Percentiles rank a stretch among this genome's conserved stretches.
Conservation (phyloP, 163 green algal species). For the Trebouxiophyceae sp. region DNA sequence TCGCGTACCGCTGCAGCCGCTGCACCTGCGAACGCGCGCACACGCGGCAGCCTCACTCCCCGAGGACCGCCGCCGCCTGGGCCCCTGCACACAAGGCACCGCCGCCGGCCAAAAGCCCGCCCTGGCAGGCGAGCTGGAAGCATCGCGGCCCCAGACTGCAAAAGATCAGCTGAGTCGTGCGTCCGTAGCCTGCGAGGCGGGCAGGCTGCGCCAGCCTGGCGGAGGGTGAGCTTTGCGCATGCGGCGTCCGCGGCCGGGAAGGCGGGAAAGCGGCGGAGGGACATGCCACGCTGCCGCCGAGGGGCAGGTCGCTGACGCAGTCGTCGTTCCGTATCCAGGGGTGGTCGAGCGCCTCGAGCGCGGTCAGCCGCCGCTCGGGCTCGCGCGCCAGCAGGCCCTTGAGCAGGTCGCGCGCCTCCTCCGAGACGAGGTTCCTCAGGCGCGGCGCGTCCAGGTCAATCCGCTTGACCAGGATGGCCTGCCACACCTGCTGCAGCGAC, state of each 20-base stretch:
- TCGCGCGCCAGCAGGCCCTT: conserved; percentile 67
- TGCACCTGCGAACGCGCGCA: conserved; percentile 37
- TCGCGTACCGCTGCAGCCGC: conserved; percentile 87
- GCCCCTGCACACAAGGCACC: no score
- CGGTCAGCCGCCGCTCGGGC: conserved; percentile 43
- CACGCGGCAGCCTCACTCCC: no score
- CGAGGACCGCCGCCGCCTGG: no score
- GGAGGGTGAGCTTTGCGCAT: no score
- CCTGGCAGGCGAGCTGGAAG: no score
- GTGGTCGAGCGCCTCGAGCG: conserved; percentile 68
- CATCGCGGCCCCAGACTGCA: no score
- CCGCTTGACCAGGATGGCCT: conserved; percentile 62
- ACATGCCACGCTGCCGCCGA: conserved; percentile 64
- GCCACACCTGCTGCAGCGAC: conserved; percentile 71
- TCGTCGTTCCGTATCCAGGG: conserved; percentile 43
- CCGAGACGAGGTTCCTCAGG: conserved; percentile 21
- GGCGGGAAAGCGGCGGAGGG: no score
- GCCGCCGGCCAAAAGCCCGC: no score
- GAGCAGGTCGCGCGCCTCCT: conserved; percentile 23
- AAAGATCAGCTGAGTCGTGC: no score
- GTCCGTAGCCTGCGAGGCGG: no score
- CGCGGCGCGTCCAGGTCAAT: conserved; percentile 57
- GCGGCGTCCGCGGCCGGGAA: no score
- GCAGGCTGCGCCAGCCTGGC: no score
- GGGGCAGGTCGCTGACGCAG: conserved; percentile 25